Percentiles rank a stretch among this genome's conserved stretches.
These are phyloP conservation scores for Puccinia coronata DNA, from an alignment of 1,284 basidiomycete genomes.

Conservation along the genomic window DNA sequence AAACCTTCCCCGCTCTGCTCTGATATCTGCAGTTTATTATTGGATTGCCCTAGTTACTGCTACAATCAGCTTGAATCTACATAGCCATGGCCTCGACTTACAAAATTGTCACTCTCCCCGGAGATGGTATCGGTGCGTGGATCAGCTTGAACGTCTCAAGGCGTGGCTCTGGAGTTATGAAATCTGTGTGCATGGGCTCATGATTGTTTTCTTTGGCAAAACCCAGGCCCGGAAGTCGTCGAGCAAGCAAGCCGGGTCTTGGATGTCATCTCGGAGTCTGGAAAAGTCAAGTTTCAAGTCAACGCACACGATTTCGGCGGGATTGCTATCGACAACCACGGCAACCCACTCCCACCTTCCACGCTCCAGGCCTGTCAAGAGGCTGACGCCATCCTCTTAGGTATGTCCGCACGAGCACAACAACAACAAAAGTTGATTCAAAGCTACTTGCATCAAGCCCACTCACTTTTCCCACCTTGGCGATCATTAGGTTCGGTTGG, in stretches of 20 bases:
- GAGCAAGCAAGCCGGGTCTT: constrained; percentile 85
- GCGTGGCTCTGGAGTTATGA: too few relatives aligned
- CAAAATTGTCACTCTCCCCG: constrained; percentile 83
- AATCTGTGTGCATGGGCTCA: too few relatives aligned
- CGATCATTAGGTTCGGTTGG: constrained; percentile 78
- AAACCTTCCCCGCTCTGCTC: too few relatives aligned
- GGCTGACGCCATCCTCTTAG: constrained; percentile 89
- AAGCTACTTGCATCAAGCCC: neutral
- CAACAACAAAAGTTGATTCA: too few relatives aligned
- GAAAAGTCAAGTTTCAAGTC: constrained; percentile 60
- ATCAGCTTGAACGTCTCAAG: too few relatives aligned
- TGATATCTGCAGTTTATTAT: too few relatives aligned
- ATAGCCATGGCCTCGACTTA: constrained; percentile 60
- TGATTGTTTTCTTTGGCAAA: constrained; percentile 47
- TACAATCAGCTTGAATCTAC: too few relatives aligned
- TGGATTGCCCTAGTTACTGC: too few relatives aligned
- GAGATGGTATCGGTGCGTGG: constrained; percentile 87
- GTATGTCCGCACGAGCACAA: too few relatives aligned
- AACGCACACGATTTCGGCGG: constrained; percentile 81
- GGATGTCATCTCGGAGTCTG: constrained; percentile 70
- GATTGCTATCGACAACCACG: constrained; percentile 82
- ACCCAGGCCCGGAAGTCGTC: constrained; percentile 84
- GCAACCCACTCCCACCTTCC: constrained; percentile 78
- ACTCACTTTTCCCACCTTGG: neutral
- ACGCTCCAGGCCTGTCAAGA: constrained; percentile 83